Conservation (phyloP, 1,284 basidiomycete genomes). For the Pholiota adiposa region DNA sequence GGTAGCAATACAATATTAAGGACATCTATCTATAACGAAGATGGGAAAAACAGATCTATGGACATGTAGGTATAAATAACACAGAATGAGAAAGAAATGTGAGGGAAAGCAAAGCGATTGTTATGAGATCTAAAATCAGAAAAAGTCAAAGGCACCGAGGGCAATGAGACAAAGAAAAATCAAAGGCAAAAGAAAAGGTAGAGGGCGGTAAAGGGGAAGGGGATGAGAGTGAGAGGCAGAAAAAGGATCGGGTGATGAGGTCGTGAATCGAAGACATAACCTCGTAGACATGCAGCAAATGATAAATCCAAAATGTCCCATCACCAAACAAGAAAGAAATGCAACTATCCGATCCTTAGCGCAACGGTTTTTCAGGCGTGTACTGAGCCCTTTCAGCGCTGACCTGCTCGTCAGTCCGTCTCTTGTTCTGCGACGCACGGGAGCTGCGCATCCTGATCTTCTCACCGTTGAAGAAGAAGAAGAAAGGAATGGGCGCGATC, state of each 20-base stretch:
- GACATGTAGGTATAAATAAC: not conserved
- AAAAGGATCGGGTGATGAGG: not conserved
- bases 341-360: not conserved
- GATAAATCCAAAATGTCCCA: not conserved
- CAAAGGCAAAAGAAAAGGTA: not conserved
- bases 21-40: not conserved
- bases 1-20: not conserved
- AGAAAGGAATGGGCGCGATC: conserved; percentile 44
- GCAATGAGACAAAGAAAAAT: not conserved
- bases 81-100: not conserved
- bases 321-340: not conserved
- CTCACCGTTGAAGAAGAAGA: conserved; percentile 41
- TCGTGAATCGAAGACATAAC: not conserved
- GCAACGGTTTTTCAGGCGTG: not conserved
- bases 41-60: not conserved
- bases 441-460: conserved; percentile 29
- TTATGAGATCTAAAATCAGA: not conserved
- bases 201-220: not conserved
- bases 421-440: conserved; percentile 17
- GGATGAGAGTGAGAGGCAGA: not conserved
- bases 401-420: conserved; percentile 8
- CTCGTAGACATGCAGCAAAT: not conserved
- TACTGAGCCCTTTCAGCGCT: not conserved
- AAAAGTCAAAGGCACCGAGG: not conserved
- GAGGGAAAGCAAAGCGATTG: not conserved